These are phyloP conservation scores for Nidularia sp. DNA, from an alignment of 768 basidiomycete genomes.

Conservation along the genomic window DNA sequence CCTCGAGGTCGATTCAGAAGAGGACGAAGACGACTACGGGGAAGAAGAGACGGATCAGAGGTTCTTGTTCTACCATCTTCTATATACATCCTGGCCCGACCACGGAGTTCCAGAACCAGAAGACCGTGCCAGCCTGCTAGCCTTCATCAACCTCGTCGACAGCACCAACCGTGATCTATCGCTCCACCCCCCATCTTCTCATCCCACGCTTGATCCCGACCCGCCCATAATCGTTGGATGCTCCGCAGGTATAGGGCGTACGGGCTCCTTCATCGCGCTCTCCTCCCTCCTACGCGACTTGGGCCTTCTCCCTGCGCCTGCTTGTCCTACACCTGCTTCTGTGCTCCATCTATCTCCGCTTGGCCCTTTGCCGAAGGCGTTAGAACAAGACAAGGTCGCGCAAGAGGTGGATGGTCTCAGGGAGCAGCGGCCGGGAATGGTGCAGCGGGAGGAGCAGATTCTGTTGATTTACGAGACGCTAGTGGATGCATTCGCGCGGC, in stretches of 20 bases:
- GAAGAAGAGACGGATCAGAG: slow-evolving; percentile 21
- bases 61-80: slow-evolving; percentile 62
- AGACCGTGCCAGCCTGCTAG: slow-evolving; percentile 55
- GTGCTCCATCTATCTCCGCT: slow-evolving; percentile 47
- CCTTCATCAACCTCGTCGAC: slow-evolving; percentile 65
- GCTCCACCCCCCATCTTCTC: slow-evolving; percentile 17
- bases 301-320: slow-evolving; percentile 38
- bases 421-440: slow-evolving; percentile 83
- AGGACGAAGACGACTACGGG: slow-evolving; percentile 8
- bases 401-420: slow-evolving; percentile 74
- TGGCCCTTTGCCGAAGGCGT: slow-evolving; percentile 46
- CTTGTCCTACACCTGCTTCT: slow-evolving; percentile 21
- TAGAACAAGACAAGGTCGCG: slow-evolving; percentile 54
- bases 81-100: slow-evolving; percentile 82
- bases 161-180: slow-evolving; percentile 47
- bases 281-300: slow-evolving; percentile 71
- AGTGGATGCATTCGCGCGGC: slow-evolving; percentile 13
- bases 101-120: slow-evolving; percentile 70
- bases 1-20: slow-evolving; percentile 7
- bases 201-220: slow-evolving; percentile 39
- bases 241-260: slow-evolving; percentile 85
- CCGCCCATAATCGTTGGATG: slow-evolving; percentile 83
- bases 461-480: slow-evolving; percentile 63
- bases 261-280: slow-evolving; percentile 81
- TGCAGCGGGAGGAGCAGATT: slow-evolving; percentile 66